Conservation (phyloP, 1,139 yeast genomes). For the Protomyces pachydermus region DNA sequence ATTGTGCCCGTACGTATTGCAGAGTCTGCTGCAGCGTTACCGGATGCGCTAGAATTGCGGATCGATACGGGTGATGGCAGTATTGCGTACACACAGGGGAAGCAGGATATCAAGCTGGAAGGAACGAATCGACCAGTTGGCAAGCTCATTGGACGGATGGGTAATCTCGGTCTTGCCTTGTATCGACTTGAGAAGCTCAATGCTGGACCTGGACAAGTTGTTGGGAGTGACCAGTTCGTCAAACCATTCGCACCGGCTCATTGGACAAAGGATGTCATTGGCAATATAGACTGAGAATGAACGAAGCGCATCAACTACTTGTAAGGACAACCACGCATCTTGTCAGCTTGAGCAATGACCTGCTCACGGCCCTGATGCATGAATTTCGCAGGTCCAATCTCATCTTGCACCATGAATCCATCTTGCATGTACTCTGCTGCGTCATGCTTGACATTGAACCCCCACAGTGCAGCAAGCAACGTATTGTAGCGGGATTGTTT, state of each 20-base stretch:
- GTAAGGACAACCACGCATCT: conserved; percentile 7
- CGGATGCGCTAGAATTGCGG: conserved; percentile 6
- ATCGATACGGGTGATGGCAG: neutral
- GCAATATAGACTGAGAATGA: neutral
- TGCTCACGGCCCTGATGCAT: neutral
- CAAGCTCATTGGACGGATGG: conserved; percentile 52
- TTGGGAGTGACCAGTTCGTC: neutral
- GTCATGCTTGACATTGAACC: neutral
- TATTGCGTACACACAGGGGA: neutral
- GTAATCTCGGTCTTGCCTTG: conserved; percentile 63
- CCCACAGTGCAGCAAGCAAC: neutral
- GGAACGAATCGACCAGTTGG: conserved; percentile 47
- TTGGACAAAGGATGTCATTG: neutral
- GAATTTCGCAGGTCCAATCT: conserved; percentile 1
- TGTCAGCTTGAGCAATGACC: conserved; percentile 2
- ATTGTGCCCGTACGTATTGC: conserved; percentile 58
- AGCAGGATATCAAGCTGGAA: neutral
- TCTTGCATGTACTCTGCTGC: neutral
- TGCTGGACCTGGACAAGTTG: neutral
- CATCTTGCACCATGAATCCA: neutral
- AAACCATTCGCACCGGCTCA: neutral
- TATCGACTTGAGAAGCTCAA: conserved; percentile 46
- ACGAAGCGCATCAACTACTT: neutral
- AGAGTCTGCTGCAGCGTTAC: conserved; percentile 4
- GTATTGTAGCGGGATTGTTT: neutral